A percentile compares a stretch with the other conserved stretches of the same genome.
Evolutionary conservation across 2,329 filamentous ascomycete species (phyloP).

Genomic region (Penicillium sp.): DNA sequence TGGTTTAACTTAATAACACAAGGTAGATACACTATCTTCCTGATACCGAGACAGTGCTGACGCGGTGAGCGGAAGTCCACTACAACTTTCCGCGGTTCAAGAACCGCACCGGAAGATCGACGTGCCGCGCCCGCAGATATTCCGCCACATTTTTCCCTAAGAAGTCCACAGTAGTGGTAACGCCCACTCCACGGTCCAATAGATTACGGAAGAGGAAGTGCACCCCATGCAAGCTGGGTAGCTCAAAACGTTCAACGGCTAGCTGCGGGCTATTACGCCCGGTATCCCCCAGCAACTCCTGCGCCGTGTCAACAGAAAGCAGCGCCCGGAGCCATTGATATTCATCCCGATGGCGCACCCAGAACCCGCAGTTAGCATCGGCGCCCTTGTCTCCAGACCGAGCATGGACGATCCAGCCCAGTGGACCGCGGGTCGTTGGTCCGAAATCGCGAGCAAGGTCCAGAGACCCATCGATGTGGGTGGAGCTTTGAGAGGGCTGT

Average conservation of each 20-base stretch:
- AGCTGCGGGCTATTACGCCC: conserved; percentile 8
- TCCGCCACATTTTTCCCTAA: conserved; percentile 45
- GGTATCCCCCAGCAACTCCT: conserved; percentile 20
- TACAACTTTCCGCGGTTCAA: conserved; percentile 32
- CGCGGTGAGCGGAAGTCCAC: not conserved
- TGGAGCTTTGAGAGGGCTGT: conserved; percentile 24
- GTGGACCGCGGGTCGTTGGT: conserved; percentile 25
- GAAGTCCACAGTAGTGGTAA: conserved; percentile 40
- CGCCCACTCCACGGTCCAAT: conserved; percentile 39
- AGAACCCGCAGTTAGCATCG: conserved; percentile 52
- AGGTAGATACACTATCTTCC: too few species aligned
- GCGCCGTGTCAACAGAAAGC: conserved; percentile 19
- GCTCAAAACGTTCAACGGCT: conserved; percentile 50
- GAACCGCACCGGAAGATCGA: conserved; percentile 40
- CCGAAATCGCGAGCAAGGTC: conserved; percentile 25
- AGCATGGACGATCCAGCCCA: conserved; percentile 40
- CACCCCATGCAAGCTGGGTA: conserved; percentile 45
- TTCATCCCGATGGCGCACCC: conserved; percentile 44
- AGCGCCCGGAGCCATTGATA: conserved; percentile 44
- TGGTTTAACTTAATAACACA: too few species aligned
- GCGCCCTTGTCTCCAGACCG: conserved; percentile 49
- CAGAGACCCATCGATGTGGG: conserved; percentile 9
- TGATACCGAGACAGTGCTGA: too few species aligned
- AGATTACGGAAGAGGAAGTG: conserved; percentile 44
- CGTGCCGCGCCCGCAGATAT: conserved; percentile 37